Evolutionary conservation across 169 alveolate genomes (phyloP).

Genomic region (Eimeria praecox): DNA sequence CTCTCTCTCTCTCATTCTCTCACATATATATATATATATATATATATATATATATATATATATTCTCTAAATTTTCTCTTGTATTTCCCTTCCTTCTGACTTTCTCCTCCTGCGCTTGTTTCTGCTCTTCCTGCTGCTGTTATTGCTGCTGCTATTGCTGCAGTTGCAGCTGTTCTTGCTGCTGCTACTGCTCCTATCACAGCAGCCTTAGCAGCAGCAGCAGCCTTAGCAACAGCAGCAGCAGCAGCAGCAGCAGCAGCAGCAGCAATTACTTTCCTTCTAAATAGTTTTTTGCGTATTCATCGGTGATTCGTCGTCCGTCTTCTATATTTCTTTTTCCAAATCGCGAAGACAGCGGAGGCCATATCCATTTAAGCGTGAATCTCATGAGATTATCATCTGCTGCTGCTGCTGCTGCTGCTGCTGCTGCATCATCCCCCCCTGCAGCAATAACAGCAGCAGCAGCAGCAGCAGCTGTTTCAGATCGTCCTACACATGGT

Average conservation of each 20-base stretch:
- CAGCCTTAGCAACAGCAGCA: no score
- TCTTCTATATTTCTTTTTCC: constrained; percentile 51
- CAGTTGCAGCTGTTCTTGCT: no score
- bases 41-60: neutral
- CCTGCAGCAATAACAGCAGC: neutral
- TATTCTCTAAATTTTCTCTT: neutral
- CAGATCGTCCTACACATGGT: neutral
- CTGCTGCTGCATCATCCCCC: neutral
- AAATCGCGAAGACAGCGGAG: constrained; percentile 71
- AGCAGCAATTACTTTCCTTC: no score
- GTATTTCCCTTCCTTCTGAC: no score
- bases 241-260: no score
- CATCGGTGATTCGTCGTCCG: constrained; percentile 31
- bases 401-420: neutral
- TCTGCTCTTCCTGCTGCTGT: neutral
- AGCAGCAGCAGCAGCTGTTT: neutral
- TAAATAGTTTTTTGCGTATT: constrained; percentile 19
- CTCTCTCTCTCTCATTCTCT: no score
- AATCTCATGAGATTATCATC: constrained; percentile 30
- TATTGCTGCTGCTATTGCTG: no score
- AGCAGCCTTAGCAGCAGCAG: no score
- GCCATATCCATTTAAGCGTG: constrained; percentile 23
- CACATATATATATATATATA: neutral
- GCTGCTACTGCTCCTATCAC: no score
- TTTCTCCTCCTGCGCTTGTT: neutral